These are phyloP conservation scores for Toxicodendron radicans DNA, from an alignment of 345 rosid species.

Conservation along the genomic window DNA sequence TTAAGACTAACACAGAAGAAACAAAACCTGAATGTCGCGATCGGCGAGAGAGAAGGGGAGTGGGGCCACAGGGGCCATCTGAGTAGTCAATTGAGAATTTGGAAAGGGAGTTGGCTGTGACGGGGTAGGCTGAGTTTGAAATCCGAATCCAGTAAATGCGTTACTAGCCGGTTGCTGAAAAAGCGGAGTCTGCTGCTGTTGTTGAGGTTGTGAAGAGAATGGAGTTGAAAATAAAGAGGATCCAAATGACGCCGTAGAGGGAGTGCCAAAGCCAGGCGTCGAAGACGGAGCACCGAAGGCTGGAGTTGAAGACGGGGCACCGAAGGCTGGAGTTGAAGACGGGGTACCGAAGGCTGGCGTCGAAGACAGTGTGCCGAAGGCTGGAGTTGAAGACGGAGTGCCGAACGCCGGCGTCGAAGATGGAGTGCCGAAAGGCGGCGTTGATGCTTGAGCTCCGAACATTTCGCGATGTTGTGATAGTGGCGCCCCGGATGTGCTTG, in stretches of 20 bases:
- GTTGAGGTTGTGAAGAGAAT: slow-evolving; percentile 65
- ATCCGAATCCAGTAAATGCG: slow-evolving; percentile 48
- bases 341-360: slow-evolving; percentile 55
- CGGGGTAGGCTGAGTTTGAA: slow-evolving; percentile 45
- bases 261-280: slow-evolving; percentile 47
- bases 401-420: slow-evolving; percentile 35
- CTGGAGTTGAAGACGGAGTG: slow-evolving; percentile 32
- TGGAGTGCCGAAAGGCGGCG: slow-evolving; percentile 36
- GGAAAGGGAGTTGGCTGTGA: slow-evolving; percentile 43
- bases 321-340: slow-evolving; percentile 40
- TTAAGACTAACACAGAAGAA: background rate
- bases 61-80: slow-evolving; percentile 96
- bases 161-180: slow-evolving; percentile 38
- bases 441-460: slow-evolving; percentile 46
- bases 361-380: slow-evolving; percentile 46
- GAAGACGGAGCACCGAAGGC: slow-evolving; percentile 55
- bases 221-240: slow-evolving; percentile 73
- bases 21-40: slow-evolving; percentile 78
- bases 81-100: slow-evolving; percentile 81
- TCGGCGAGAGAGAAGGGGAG: slow-evolving; percentile 89
- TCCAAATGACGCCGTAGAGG: slow-evolving; percentile 62
- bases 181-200: slow-evolving; percentile 43
- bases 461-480: background rate
- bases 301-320: slow-evolving; percentile 47
- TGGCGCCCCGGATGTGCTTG: too few species aligned